Percentiles rank a stretch among this genome's conserved stretches.
Conservation (phyloP, 1,284 basidiomycete species). For the Dichomitus squalens region DNA sequence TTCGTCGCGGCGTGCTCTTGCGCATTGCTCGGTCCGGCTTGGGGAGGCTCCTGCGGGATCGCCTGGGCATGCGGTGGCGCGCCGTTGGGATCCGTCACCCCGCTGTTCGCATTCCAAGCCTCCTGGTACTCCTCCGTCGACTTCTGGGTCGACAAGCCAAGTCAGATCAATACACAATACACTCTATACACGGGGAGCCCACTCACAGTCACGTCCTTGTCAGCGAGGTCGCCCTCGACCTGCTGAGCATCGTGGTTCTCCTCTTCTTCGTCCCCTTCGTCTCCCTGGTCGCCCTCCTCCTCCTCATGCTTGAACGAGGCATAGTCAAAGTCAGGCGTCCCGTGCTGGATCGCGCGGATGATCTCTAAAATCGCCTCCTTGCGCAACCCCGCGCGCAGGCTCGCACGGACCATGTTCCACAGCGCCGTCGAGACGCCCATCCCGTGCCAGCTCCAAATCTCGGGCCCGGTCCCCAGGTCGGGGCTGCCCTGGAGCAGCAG, state of each 20-base stretch:
- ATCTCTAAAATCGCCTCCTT: conserved; percentile 62
- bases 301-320: conserved; percentile 23
- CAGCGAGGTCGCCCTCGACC: conserved; percentile 28
- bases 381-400: conserved; percentile 53
- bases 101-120: conserved; percentile 57
- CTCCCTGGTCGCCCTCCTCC: conserved; percentile 38
- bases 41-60: conserved; percentile 13
- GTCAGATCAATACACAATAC: neutral
- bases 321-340: conserved; percentile 44
- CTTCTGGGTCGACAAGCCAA: conserved; percentile 27
- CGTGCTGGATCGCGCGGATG: conserved; percentile 55
- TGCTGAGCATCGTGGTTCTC: conserved; percentile 30
- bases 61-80: conserved; percentile 18
- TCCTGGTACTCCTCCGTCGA: conserved; percentile 53
- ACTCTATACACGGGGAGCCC: neutral
- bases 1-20: conserved; percentile 16
- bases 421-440: conserved; percentile 65
- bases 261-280: conserved; percentile 30
- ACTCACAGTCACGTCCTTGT: conserved; percentile 29
- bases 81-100: conserved; percentile 33
- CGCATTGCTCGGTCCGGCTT: conserved; percentile 27
- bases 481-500: conserved; percentile 48
- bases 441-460: conserved; percentile 73
- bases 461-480: conserved; percentile 55
- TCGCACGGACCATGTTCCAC: conserved; percentile 69